Base-by-base conservation (phyloP, 169 alveolate species). In the Ichthyophthirius multifiliis region DNA sequence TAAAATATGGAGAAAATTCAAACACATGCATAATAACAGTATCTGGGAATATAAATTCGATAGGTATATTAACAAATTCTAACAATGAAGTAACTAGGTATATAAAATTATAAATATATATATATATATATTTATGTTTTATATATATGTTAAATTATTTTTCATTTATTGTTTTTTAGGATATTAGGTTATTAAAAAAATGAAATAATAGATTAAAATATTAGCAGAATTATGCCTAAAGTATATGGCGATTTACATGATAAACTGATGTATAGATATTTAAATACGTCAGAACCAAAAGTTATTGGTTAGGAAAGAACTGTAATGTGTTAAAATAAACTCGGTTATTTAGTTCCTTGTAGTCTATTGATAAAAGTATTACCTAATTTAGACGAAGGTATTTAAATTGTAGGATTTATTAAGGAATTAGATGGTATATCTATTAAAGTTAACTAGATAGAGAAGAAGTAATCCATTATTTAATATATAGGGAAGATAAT, bases 1-100 rank as follows among this genome's bases (percentile, higher is more conserved):
- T 46, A 13, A 86, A 82, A 43, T 86, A 80, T 64, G 91, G 88
- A 1, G 82, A 86, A 30, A 86, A 81, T 39, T 43, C 88, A 1
- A 63, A 73, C 10, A 65, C 89, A 5, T 64, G 62, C 13, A 55
- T 83, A 16, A 76, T 83, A 9, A 83, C 81, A 10, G 76, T 83
- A 62, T 76, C 85, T 35, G 89, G 80, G 27, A 76, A 74, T 31
- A 43, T 48, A 18, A 65, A 77, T 39, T 83, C 76, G 7, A 47
- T 76, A 1, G 89, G 85, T 27, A 45, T 55, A 39, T 62, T 83
- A 2, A 67, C 55, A 2, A 76, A 75, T 41, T 83, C 75, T 9
- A 83, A 83, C 65, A 76, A 43, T 39, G 89, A 83, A 39, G 41
- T 83, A 5, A 27, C 31, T 55, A 55, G 71, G 71, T 55, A 55